A percentile compares a stretch with the other conserved stretches of the same genome.
These are phyloP conservation scores for Penicillium steckii DNA, from an alignment of 495 filamentous ascomycete genomes.

Conservation along the genomic window DNA sequence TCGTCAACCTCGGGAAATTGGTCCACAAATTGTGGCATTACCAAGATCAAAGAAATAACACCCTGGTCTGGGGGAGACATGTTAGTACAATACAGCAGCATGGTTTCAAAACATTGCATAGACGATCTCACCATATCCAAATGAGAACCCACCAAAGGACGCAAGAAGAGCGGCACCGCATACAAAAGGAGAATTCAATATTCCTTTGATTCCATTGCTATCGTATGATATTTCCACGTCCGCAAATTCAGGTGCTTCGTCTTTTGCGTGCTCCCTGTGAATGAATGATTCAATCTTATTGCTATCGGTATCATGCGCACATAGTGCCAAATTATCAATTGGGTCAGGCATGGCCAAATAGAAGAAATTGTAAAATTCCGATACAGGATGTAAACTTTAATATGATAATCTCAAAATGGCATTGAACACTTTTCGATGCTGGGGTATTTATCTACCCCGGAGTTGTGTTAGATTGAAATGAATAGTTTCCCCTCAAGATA, in stretches of 20 bases:
- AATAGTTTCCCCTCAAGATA: no score
- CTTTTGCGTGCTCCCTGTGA: slow-evolving; percentile 1
- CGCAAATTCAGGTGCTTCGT: not conserved
- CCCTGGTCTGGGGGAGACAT: slow-evolving; percentile 16
- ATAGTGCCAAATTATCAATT: not conserved
- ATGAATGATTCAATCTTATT: slow-evolving; percentile 7
- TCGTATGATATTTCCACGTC: slow-evolving; percentile 5
- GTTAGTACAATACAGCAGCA: not conserved
- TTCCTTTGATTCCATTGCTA: slow-evolving; percentile 10
- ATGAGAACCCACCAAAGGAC: slow-evolving; percentile 20
- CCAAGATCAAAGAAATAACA: slow-evolving; percentile 21
- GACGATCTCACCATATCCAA: slow-evolving; percentile 16
- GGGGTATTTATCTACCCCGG: no score
- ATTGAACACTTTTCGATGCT: not conserved
- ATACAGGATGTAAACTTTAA: not conserved
- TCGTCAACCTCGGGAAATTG: slow-evolving; percentile 17
- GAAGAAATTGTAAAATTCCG: no score
- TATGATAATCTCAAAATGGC: not conserved
- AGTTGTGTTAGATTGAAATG: no score
- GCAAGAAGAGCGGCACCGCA: slow-evolving; percentile 20
- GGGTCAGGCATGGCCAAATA: not conserved
- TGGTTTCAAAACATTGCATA: not conserved
- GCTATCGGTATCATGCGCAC: not conserved
- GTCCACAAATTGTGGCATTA: slow-evolving; percentile 24
- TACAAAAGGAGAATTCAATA: slow-evolving; percentile 14